These are phyloP conservation scores for Cladosporium sp. DNA, from an alignment of 2,329 filamentous ascomycete species.

Conservation along the genomic window DNA sequence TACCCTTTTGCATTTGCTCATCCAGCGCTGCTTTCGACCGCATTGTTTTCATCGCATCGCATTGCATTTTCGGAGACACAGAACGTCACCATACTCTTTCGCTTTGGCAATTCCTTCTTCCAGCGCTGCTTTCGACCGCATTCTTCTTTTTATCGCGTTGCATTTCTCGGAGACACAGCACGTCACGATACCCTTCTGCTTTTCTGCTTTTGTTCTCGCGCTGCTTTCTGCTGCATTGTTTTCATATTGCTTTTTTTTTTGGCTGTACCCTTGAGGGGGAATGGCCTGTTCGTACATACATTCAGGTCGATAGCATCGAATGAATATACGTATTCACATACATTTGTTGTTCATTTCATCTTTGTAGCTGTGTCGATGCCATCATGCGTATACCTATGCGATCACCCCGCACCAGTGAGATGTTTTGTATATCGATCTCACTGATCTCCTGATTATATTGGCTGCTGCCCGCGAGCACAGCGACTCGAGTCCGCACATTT, in stretches of 20 bases:
- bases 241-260: not conserved
- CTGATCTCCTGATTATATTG: not conserved
- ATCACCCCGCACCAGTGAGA: not conserved
- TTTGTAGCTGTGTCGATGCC: not conserved
- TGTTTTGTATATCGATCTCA: not conserved
- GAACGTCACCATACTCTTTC: not conserved
- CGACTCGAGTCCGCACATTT: not conserved
- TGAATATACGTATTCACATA: not conserved
- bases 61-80: not conserved
- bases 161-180: not conserved
- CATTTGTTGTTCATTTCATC: not conserved
- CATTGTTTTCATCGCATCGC: not conserved
- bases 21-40: not conserved
- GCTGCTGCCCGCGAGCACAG: not conserved
- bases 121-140: not conserved
- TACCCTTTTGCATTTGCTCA: not conserved
- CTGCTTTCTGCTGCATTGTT: not conserved
- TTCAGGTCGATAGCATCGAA: not conserved
- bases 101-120: not conserved
- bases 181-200: not conserved
- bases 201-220: not conserved
- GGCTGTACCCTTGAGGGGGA: not conserved
- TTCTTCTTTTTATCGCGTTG: not conserved
- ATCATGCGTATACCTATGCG: not conserved
- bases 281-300: not conserved